A percentile compares a stretch with the other conserved stretches of the same genome.
Evolutionary conservation across 83 land plant species (phyloP).

Genomic region (Diphasiastrum complanatum): DNA sequence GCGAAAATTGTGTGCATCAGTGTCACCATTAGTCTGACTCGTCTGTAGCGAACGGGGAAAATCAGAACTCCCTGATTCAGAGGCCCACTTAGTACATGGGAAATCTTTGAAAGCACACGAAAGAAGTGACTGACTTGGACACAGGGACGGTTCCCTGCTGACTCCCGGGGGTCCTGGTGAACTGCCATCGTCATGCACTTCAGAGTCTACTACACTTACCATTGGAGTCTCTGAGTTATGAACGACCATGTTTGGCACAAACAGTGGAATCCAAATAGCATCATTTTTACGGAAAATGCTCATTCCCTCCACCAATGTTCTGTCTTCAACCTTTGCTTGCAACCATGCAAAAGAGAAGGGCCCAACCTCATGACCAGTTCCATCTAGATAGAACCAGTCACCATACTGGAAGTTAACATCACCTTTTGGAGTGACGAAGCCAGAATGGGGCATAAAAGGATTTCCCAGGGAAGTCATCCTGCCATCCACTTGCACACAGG

Average conservation of each 20-base stretch:
- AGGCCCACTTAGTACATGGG: too few relatives aligned
- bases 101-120: too few relatives aligned
- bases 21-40: too few relatives aligned
- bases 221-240: background rate
- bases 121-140: too few relatives aligned
- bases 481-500: background rate
- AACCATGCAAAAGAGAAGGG: constrained; percentile 19
- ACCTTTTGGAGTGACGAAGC: constrained; percentile 4
- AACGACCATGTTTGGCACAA: background rate
- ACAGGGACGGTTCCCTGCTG: too few relatives aligned
- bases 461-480: background rate
- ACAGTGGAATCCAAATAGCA: constrained; percentile 28
- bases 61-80: too few relatives aligned
- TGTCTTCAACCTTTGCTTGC: constrained; percentile 15
- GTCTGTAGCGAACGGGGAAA: too few relatives aligned
- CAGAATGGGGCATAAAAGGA: too few relatives aligned
- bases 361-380: constrained; percentile 28
- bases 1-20: too few relatives aligned
- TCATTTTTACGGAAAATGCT: constrained; percentile 34
- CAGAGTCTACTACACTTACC: background rate
- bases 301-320: constrained; percentile 17
- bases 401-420: constrained; percentile 24
- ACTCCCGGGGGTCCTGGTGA: too few relatives aligned
- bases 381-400: constrained; percentile 32
- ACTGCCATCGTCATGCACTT: too few relatives aligned